These are phyloP conservation scores for Pythium brachiatum DNA, from an alignment of 352 stramenopile species.

Conservation along the genomic window DNA sequence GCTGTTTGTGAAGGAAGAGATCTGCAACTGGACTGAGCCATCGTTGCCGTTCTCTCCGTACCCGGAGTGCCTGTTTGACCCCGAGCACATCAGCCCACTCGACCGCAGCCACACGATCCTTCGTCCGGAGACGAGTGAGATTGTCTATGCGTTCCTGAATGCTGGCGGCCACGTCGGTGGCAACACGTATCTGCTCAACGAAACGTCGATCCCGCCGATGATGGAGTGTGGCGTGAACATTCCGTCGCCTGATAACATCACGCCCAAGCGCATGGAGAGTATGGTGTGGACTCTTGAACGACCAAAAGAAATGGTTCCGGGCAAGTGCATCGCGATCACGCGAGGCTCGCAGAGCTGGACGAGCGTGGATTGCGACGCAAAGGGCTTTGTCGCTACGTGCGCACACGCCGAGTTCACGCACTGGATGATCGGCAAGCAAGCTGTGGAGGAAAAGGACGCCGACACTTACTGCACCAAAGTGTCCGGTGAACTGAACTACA, in stretches of 20 bases:
- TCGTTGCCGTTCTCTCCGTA: constrained; percentile 56
- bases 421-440: constrained; percentile 15
- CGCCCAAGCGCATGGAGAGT: constrained; percentile 75
- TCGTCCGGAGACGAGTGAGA: constrained; percentile 81
- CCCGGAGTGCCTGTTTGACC: constrained; percentile 55
- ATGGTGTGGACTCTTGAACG: constrained; percentile 58
- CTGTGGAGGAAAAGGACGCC: constrained; percentile 21
- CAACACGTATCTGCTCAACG: constrained; percentile 69
- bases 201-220: constrained; percentile 58
- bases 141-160: constrained; percentile 82
- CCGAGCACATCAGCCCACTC: constrained; percentile 37
- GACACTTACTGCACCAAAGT: constrained; percentile 17
- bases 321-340: constrained; percentile 54
- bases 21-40: constrained; percentile 82
- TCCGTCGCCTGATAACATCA: constrained; percentile 81
- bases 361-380: constrained; percentile 52
- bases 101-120: constrained; percentile 62
- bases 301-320: constrained; percentile 29
- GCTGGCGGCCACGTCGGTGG: constrained; percentile 63
- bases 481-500: neutral
- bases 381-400: constrained; percentile 19
- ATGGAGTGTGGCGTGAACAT: constrained; percentile 74
- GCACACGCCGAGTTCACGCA: constrained; percentile 8
- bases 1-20: constrained; percentile 71
- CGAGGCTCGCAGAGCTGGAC: constrained; percentile 39